Base-by-base conservation (phyloP, 2,329 filamentous ascomycete species). In the Cladosporium sp. region DNA sequence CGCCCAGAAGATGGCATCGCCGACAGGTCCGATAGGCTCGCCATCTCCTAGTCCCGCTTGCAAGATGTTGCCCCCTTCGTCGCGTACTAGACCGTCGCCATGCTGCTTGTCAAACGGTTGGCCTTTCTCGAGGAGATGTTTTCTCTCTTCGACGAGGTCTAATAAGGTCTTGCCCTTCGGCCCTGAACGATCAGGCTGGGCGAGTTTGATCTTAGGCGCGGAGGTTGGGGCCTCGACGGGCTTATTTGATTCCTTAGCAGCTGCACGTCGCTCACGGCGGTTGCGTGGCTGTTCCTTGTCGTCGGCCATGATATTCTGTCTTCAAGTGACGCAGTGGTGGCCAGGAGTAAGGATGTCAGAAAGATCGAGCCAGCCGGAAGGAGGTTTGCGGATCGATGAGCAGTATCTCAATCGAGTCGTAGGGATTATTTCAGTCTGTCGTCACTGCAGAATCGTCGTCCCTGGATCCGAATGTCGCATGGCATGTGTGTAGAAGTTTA, bases 151-250 rank as follows among this genome's bases (percentile, higher is more conserved):
- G 59, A 89, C 89, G 28, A 92, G 70, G 57, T 92, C 79, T 58
- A 91, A 78, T n/a, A 94, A 78, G 0, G 89, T 93, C 71, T 87
- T 81, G 42, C 84, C 79, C 65, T 77, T 77, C 7, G 79, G 86
- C 1, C 72, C 81, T 51, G 83, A 84, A 59, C 86, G 83, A 72
- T 91, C 85, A 32, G 89, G 88, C n/a, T 89, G 84, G 52, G 77
- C 74, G 58, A 91, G 79, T 64, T 84, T 83, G 70, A 89, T 80
- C 58, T 80, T 73, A 42, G 79, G 77, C 74, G 78, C 64, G 79
- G 77, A 62, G 53, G 58, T 66, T 49, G 62, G 65, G 42, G 64
- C 55, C 45, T 67, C 62, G 22, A 72, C 65, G 19, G 73, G 70
- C 37, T 73, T 72, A 47, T 71, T 70, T 34, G 67, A 71, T 40